Conservation (phyloP, 2,329 filamentous ascomycete genomes). For the Phyllosticta paracitricarpa region DNA sequence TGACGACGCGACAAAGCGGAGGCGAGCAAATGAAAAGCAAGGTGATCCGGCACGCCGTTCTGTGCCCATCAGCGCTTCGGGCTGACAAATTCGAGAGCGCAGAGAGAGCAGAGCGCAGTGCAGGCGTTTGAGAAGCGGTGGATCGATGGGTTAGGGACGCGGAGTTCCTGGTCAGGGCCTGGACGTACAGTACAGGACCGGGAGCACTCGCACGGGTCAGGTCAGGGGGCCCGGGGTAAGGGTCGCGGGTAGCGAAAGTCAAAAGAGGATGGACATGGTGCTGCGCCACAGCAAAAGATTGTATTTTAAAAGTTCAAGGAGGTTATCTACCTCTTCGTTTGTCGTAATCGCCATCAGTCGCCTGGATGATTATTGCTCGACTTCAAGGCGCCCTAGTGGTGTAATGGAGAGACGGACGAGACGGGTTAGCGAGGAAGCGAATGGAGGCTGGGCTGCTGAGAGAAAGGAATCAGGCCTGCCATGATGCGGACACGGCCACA, state of each 20-base stretch:
- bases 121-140: neutral
- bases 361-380: neutral
- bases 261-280: neutral
- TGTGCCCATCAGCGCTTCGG: neutral
- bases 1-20: neutral
- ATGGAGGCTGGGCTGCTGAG: neutral
- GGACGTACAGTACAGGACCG: neutral
- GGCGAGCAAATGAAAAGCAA: neutral
- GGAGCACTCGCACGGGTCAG: neutral
- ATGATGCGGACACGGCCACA: neutral
- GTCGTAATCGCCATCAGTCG: neutral
- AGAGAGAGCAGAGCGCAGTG: neutral
- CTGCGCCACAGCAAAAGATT: neutral
- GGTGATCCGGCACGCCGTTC: neutral
- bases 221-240: neutral
- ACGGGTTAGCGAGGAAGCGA: neutral
- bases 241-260: neutral
- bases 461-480: neutral
- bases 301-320: neutral
- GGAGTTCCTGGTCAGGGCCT: neutral
- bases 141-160: neutral
- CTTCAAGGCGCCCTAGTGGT: neutral
- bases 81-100: neutral
- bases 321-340: neutral
- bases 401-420: neutral